Evolutionary conservation across 371 early-diverging fungal species (phyloP).

Genomic region (Rhizopus microsporus): DNA sequence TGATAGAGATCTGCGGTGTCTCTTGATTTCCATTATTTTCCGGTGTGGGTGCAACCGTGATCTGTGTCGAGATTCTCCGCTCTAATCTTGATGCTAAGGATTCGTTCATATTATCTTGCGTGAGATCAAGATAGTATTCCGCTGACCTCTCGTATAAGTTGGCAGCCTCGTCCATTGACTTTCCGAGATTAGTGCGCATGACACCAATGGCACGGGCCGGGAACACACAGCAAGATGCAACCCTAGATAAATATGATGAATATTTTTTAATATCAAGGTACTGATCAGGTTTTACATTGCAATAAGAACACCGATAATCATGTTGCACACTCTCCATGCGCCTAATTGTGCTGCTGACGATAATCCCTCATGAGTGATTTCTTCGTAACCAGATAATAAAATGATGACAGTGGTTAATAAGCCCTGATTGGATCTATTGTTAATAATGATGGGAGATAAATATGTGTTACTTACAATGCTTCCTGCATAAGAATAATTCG

Average conservation of each 20-base stretch:
- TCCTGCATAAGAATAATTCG: conserved; percentile 37
- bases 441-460: neutral
- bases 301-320: conserved; percentile 40
- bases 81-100: conserved; percentile 3
- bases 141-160: conserved; percentile 35
- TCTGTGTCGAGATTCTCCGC: neutral
- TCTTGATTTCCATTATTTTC: neutral
- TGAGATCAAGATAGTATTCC: conserved; percentile 30
- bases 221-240: conserved; percentile 34
- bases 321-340: conserved; percentile 36
- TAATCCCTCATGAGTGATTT: conserved; percentile 30
- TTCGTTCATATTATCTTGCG: conserved; percentile 7
- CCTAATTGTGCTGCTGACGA: conserved; percentile 28
- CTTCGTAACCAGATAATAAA: conserved; percentile 35
- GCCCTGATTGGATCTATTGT: conserved; percentile 22
- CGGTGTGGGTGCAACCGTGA: neutral
- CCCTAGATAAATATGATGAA: conserved; percentile 5
- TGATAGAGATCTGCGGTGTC: no score
- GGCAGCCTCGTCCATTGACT: conserved; percentile 38
- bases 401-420: conserved; percentile 35
- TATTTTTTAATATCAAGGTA: neutral
- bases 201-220: conserved; percentile 34
- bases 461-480: conserved; percentile 31
- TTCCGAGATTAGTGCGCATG: conserved; percentile 39
- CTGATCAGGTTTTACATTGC: conserved; percentile 29